Evolutionary conservation across 2,329 filamentous ascomycete species (phyloP).

Genomic region (Ramichloridium luteum): DNA sequence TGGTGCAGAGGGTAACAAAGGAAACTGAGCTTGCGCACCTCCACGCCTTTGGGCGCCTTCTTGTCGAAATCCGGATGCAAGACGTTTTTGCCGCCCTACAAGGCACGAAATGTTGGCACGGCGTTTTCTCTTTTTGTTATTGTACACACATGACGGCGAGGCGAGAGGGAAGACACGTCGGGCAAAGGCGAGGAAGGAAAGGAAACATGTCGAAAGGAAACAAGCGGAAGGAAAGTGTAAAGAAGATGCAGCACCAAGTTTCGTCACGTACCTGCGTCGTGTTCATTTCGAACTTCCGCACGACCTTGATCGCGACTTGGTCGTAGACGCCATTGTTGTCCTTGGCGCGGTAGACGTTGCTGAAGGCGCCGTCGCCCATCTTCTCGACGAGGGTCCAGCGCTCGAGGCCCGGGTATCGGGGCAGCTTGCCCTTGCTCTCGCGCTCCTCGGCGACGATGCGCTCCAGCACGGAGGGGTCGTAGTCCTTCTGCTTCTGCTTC

Average conservation of each 20-base stretch:
- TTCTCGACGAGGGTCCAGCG: conserved; percentile 82
- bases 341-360: conserved; percentile 86
- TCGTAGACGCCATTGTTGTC: conserved; percentile 59
- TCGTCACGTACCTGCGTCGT: conserved; percentile 76
- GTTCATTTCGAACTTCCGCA: conserved; percentile 98
- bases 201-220: conserved; percentile 7
- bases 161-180: conserved; percentile 20
- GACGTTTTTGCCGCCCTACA: conserved; percentile 64
- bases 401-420: conserved; percentile 72
- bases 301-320: conserved; percentile 95
- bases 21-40: too few relatives aligned
- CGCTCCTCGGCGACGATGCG: conserved; percentile 87
- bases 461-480: conserved; percentile 58
- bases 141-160: too few relatives aligned
- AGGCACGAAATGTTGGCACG: conserved; percentile 23
- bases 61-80: conserved; percentile 93
- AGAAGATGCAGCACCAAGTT: conserved; percentile 6
- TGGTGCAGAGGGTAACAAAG: background rate
- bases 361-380: conserved; percentile 98
- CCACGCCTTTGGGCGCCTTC: conserved; percentile 75
- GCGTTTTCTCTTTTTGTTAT: too few relatives aligned
- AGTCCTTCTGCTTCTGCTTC: conserved; percentile 43
- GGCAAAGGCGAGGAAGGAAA: conserved; percentile 9
- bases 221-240: conserved; percentile 13
- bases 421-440: conserved; percentile 71